A percentile compares a stretch with the other conserved stretches of the same genome.
Conservation (phyloP, 2,329 filamentous ascomycete genomes). For the Septoria linicola region DNA sequence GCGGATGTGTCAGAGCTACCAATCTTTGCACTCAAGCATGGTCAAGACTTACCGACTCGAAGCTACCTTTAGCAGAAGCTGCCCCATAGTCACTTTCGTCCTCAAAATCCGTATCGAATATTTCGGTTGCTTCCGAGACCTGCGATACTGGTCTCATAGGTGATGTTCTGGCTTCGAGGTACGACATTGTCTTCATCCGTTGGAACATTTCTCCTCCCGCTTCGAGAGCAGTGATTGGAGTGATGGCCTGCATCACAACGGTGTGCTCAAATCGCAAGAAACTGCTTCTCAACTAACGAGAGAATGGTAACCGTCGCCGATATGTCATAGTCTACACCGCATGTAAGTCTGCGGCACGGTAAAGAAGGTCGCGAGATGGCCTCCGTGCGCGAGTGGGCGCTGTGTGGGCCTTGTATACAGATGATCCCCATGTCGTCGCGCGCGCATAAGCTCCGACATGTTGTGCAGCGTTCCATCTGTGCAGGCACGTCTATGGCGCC, state of each 20-base stretch:
- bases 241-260: constrained; percentile 45
- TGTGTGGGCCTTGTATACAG: constrained; percentile 46
- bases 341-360: constrained; percentile 31
- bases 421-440: constrained; percentile 33
- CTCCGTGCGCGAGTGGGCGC: constrained; percentile 44
- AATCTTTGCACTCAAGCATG: background rate
- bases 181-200: constrained; percentile 52
- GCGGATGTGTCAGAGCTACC: constrained; percentile 23
- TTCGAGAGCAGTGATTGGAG: constrained; percentile 46
- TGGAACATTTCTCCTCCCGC: constrained; percentile 51
- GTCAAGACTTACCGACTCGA: constrained; percentile 64
- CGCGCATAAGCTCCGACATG: constrained; percentile 37
- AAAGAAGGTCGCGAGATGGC: constrained; percentile 40
- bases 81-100: constrained; percentile 58
- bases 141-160: constrained; percentile 38
- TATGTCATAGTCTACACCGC: constrained; percentile 26
- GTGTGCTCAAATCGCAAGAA: constrained; percentile 5
- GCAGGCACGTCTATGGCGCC: constrained; percentile 29
- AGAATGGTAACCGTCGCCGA: constrained; percentile 22
- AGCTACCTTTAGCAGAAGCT: constrained; percentile 61
- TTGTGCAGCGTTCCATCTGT: constrained; percentile 30
- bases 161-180: constrained; percentile 54
- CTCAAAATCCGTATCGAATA: constrained; percentile 74
- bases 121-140: constrained; percentile 70
- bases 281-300: constrained; percentile 11